Base-by-base conservation (phyloP, 208 protist species). In the Angomonas deanei region DNA sequence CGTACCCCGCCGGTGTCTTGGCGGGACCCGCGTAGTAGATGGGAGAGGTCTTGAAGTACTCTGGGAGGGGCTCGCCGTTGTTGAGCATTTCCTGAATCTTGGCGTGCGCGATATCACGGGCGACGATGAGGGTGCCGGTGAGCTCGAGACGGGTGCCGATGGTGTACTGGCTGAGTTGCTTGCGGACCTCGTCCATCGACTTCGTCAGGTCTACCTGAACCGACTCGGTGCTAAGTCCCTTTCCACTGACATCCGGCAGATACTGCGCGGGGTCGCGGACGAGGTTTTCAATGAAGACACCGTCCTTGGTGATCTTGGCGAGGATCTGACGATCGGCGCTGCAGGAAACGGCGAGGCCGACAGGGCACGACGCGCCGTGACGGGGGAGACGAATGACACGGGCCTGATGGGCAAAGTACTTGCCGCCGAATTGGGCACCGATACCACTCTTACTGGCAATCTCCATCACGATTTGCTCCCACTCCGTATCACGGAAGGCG, bases 51-150 rank as follows among this genome's bases (percentile, higher is more conserved):
- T 97, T 97, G 66, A 97, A 79, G 81, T 98, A 97, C 42, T 97
- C 67, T 4, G 95, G 94, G 19, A 98, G 64, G 1, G 74, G 72
- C 66, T 91, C 79, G 38, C 86, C 88, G 28, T 71, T 81, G 34
- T 97, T 80, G 10, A 98, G 71, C 31, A 89, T 78, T 67, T 97
- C 94, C 61, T 86, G 80, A 36, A 97, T 74, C 78, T 97, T 98
- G 34, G 96, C 93, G 74, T 99, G 97, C n/a, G 97, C 97, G 70
- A 98, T 98, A 68, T 99, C 97, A 64, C 97, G 88, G 0, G 97
- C 97, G 31, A 99, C 97, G 54, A 99, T 92, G 27, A 99, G 66
- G 24, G 96, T 96, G 52, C 97, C 97, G 21, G 74, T 94, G 13
- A 98, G 92, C 38, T 82, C 92, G 23, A 98, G 78, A 27, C 94